These are phyloP conservation scores for Xerocomus minutiporus DNA, from an alignment of 1,284 basidiomycete species.

Conservation along the genomic window DNA sequence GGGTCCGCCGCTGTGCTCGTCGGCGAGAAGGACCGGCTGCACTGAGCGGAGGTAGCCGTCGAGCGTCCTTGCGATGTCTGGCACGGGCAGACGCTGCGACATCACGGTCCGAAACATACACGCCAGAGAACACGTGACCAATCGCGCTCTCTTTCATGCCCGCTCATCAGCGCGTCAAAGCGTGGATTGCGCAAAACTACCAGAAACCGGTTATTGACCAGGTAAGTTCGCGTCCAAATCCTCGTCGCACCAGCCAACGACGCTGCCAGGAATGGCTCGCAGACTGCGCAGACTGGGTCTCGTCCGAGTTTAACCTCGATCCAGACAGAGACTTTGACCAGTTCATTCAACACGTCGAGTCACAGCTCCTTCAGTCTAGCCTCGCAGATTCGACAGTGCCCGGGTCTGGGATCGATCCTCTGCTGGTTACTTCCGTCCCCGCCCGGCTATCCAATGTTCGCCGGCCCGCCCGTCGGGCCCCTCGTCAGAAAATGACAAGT, in stretches of 20 bases:
- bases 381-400: constrained; percentile 63
- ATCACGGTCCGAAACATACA: constrained; percentile 20
- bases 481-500: constrained; percentile 30
- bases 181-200: constrained; percentile 48
- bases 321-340: constrained; percentile 42
- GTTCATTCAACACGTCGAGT: constrained; percentile 50
- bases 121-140: constrained; percentile 6
- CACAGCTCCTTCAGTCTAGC: constrained; percentile 67
- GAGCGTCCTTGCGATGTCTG: constrained; percentile 73
- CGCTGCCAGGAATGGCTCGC: constrained; percentile 61
- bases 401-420: constrained; percentile 61
- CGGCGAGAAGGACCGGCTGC: constrained; percentile 75
- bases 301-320: constrained; percentile 44
- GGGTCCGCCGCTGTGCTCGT: constrained; percentile 56
- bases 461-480: not conserved
- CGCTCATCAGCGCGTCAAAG: constrained; percentile 21
- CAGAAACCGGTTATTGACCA: constrained; percentile 53
- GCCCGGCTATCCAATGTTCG: constrained; percentile 1
- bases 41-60: constrained; percentile 79
- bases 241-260: not conserved
- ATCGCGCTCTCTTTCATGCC: constrained; percentile 17
- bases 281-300: constrained; percentile 63
- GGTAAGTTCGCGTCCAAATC: constrained; percentile 30
- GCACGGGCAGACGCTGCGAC: constrained; percentile 76
- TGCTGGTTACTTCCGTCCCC: constrained; percentile 32